Percentiles rank a stretch among this genome's conserved stretches.
Evolutionary conservation across 2,329 filamentous ascomycete species (phyloP).

Genomic region (Aspergillus puulaauensis): DNA sequence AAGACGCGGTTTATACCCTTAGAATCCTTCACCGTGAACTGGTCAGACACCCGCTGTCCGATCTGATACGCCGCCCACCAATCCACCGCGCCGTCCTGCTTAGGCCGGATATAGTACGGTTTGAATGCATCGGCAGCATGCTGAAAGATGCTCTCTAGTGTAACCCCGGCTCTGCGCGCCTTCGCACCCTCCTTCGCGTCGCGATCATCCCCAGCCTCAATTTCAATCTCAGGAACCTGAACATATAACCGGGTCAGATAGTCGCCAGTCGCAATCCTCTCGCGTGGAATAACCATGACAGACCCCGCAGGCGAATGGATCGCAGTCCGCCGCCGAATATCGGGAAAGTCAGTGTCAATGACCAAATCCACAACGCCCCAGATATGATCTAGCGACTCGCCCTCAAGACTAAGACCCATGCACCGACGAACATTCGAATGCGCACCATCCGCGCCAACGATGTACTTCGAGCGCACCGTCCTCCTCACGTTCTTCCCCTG

Average conservation of each 20-base stretch:
- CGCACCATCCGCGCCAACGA: constrained; percentile 71
- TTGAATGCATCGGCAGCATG: constrained; percentile 65
- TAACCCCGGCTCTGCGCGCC: constrained; percentile 63
- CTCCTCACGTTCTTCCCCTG: constrained; percentile 9
- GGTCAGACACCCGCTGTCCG: constrained; percentile 60
- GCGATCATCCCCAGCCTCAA: constrained; percentile 17
- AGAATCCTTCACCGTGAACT: constrained; percentile 57
- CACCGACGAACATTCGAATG: constrained; percentile 65
- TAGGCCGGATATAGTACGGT: constrained; percentile 66
- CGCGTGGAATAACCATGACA: constrained; percentile 76
- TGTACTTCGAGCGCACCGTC: constrained; percentile 63
- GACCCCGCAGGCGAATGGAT: constrained; percentile 73
- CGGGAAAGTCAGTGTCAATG: constrained; percentile 71
- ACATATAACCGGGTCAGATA: constrained; percentile 69
- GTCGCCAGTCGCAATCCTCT: constrained; percentile 60
- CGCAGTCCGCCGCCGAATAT: constrained; percentile 77
- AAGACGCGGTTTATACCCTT: constrained; percentile 72
- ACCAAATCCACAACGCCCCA: constrained; percentile 78
- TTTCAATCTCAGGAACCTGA: constrained; percentile 37
- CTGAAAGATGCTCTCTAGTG: constrained; percentile 62
- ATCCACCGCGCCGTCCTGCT: constrained; percentile 57
- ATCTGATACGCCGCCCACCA: constrained; percentile 79
- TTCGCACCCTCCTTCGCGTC: constrained; percentile 59
- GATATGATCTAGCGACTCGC: constrained; percentile 68
- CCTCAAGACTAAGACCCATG: constrained; percentile 53